Base-by-base conservation (phyloP, 352 stramenopile genomes). In the Nothophytophthora sp. region DNA sequence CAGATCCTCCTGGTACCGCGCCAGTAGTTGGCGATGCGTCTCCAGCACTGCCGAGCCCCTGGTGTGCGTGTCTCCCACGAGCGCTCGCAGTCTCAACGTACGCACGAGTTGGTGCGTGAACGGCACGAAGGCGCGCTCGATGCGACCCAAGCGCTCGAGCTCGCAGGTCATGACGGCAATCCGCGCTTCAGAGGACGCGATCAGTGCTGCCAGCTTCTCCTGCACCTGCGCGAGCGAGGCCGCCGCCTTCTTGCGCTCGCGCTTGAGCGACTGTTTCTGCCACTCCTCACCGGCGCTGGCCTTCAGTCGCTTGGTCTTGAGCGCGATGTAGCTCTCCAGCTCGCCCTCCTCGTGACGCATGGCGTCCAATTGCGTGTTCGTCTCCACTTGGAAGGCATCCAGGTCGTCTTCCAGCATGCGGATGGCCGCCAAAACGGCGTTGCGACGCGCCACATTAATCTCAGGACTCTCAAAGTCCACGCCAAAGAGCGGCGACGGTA, bases 211-310 rank as follows among this genome's bases (percentile, higher is more conserved):
- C 22, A 88, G 58, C 40, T 76, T 81, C 18, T 81, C 57, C 55
- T 90, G 65, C 20, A 90, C 60, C 19, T 76, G 60, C 3, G 71
- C 59, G 2, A 90, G 59, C 4, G 72, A 88, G 35, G 81, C 86
- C 35, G 71, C 71, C 8, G 83, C 81, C 37, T 90, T 92, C 65
- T 94, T 94, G 46, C 77, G 82, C 20, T 92, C 83, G 9, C 82
- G 76, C 55, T 92, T 87, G 12, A 94, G 56, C 30, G 83, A 88
- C 38, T 92, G 83, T 32, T 82, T 82, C 38, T 94, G 83, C 79
- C 83, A 94, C 38, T 90, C 83, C 44, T 94, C 79, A 12, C 60
- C 55, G 5, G 82, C 76, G 16, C 76, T 90, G 12, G 58, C 69
- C 43, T 90, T 88, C 55, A 94, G 83, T 11, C 81, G 76, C 27